Conservation (phyloP, 257 asterid species). For the Salvia rosmarinus region DNA sequence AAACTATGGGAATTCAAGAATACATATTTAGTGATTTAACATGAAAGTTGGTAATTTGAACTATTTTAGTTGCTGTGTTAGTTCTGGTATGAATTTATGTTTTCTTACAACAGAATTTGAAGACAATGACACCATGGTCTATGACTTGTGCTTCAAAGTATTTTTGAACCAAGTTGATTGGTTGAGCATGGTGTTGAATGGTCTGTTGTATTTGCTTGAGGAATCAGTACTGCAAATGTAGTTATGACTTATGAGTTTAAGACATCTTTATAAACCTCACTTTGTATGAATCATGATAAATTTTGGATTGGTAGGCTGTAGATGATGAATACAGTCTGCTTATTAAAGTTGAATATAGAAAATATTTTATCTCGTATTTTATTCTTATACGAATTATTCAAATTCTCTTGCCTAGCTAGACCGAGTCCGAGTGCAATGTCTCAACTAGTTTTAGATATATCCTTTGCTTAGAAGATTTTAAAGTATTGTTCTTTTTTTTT, state of each 20-base stretch:
- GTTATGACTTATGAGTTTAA: too few relatives aligned
- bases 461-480: conserved; percentile 48
- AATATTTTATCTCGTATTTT: too few relatives aligned
- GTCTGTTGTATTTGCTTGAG: too few relatives aligned
- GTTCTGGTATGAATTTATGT: neutral
- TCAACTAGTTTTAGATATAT: neutral
- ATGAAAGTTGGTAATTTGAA: conserved; percentile 16
- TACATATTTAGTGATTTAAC: conserved; percentile 14
- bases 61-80: neutral
- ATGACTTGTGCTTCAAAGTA: neutral
- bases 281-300: too few relatives aligned
- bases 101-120: neutral
- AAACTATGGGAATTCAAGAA: conserved; percentile 15
- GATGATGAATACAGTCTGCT: too few relatives aligned
- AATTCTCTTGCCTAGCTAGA: neutral
- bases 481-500: conserved; percentile 36
- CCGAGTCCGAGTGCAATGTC: too few relatives aligned
- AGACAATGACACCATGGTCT: neutral
- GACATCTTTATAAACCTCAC: too few relatives aligned
- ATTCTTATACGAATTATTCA: neutral
- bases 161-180: too few relatives aligned
- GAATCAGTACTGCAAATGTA: too few relatives aligned
- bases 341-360: too few relatives aligned
- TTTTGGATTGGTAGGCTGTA: too few relatives aligned
- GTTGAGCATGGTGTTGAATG: too few relatives aligned